These are phyloP conservation scores for Mentha longifolia DNA, from an alignment of 257 asterid species.

Conservation along the genomic window DNA sequence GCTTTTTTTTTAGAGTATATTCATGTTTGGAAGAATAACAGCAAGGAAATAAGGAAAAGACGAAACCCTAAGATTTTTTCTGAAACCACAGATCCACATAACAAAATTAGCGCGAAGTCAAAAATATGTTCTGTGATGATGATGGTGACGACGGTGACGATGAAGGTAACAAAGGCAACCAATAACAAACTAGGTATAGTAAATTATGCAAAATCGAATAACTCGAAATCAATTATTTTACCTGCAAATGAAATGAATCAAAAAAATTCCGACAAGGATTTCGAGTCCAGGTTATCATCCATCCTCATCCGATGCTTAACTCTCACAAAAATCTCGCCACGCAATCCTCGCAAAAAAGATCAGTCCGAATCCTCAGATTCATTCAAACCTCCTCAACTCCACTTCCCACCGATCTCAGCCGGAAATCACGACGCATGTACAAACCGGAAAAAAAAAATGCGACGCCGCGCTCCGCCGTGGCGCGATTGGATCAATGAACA, in stretches of 20 bases:
- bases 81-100: slow-evolving; percentile 41
- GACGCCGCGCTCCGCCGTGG: slow-evolving; percentile 35
- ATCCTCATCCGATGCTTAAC: slow-evolving; percentile 37
- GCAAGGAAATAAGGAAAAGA: slow-evolving; percentile 17
- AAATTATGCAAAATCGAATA: slow-evolving; percentile 2
- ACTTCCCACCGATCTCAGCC: slow-evolving; percentile 30
- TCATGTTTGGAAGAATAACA: slow-evolving; percentile 13
- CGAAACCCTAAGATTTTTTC: slow-evolving; percentile 40
- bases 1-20: slow-evolving; percentile 48
- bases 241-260: slow-evolving; percentile 35
- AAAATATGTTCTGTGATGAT: slow-evolving; percentile 20
- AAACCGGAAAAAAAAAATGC: slow-evolving; percentile 36
- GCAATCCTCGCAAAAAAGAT: slow-evolving; percentile 24
- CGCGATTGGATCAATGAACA: slow-evolving; percentile 39
- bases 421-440: slow-evolving; percentile 22
- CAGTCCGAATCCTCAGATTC: slow-evolving; percentile 31
- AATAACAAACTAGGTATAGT: slow-evolving; percentile 11
- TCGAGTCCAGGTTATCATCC: slow-evolving; percentile 26
- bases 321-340: slow-evolving; percentile 32
- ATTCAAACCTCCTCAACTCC: slow-evolving; percentile 31
- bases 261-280: slow-evolving; percentile 21
- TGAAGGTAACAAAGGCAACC: slow-evolving; percentile 14
- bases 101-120: slow-evolving; percentile 34
- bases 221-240: slow-evolving; percentile 25
- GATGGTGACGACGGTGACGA: slow-evolving; percentile 18